Base-by-base conservation (phyloP, 2,329 filamentous ascomycete species). In the Fonsecaea nubica region DNA sequence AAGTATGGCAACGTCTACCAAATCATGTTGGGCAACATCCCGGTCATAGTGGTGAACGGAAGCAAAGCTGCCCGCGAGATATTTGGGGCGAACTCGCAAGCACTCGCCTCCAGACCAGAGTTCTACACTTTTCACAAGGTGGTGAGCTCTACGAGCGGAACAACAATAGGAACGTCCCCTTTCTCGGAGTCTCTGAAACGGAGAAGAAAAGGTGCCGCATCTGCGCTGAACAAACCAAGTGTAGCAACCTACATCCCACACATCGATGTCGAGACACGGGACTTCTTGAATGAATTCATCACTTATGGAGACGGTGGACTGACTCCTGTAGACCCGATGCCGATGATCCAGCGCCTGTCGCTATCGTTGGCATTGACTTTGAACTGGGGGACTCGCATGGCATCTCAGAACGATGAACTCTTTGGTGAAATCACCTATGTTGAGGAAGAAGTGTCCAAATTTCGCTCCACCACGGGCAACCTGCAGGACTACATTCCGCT, bases 131-230 rank as follows among this genome's bases (percentile, higher is more conserved):
- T 87, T 62, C 85, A 87, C 72, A 86, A 85, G 76, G 84, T 84
- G 65, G 75, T 72, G 35, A 65, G 54, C 25, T 58, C 52, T 42
- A 90, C 88, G 0, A 85, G 87, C 0, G 87, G 88, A 5, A 90
- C 87, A 0, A 90, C 88, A 0, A 90, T 90, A 63, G 88, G 88
- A 0, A 90, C 88, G 0, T 88, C 86, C 0, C 88, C 88, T 0
- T 90, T 88, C 73, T 87, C 84, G 62, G 87, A 90, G 3, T 87
- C 85, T 0, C 76, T 90, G 33, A 90, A 90, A 75, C 80, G 87
- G 4, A 80, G 87, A 38, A 82, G 87, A 64, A 90, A 90, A 75
- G 88, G 86, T 15, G 88, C 87, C 1, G 88, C 87, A 0, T 86
- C 86, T 3, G 88, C 88, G 1, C 79, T 90, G 18, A 90, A 90